Base-by-base conservation (phyloP, 345 rosid species). In the Acer saccharum region DNA sequence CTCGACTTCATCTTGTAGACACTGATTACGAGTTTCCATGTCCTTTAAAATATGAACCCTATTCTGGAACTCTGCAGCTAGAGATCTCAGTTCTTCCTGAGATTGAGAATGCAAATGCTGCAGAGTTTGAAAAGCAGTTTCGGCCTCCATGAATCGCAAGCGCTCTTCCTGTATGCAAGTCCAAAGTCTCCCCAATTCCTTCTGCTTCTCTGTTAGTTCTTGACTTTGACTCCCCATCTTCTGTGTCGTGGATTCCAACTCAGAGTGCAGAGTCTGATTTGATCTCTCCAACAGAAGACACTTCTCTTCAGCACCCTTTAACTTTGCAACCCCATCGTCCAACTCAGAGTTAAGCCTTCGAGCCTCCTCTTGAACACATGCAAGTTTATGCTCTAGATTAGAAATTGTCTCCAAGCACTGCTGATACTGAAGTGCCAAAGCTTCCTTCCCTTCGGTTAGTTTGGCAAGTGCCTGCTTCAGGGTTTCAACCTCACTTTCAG, bases 81-180 rank as follows among this genome's bases (percentile, higher is more conserved):
- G 84, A 81, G 93, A 84, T 83, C 86, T 94, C 73, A 96, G 87
- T 80, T 96, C 99, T 80, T 94, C 98, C 87, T 91, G 98, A 79
- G 99, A 94, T 74, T 92, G 97, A 83, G 99, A 90, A 82, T 94
- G 97, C 83, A 96, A 81, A 80, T 94, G 92, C 79, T 92, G 99
- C 84, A 96, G 79, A 63, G 99, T 92, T 82, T 96, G 99, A 84
- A 96, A 96, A 71, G 99, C 98, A 10, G 99, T 96, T 81, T 96
- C 99, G 68, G 99, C 99, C 87, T 96, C 98, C 81, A 91, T 23
- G 55, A 94, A 96, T 35, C 97, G 89, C 80, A 88, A 83, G 73
- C 89, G 91, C 82, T 96, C 99, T 85, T 92, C 97, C 86, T 94
- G 97, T 79, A 96, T 82, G 81, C 88, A 83, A 58, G 92, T 81